phyloP scores from a whole-genome alignment of 176 grass and related monocot genomes.

The sorghum (Sorghum bicolor) region Sorghum_bicolor_NCBIv3 NC_012872.2:59604001-59604500 shows the following conservation, averaged over 20 bases:
- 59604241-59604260: constrained; percentile 62
- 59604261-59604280: constrained; percentile 56
- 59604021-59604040: background rate
- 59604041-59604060: background rate
- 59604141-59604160: too few relatives aligned
- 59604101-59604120: too few relatives aligned
- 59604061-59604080: background rate
- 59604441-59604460: too few relatives aligned
- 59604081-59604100: background rate
- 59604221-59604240: constrained; percentile 54
- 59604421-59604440: too few relatives aligned
- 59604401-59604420: background rate
- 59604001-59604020: background rate
- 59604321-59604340: constrained; percentile 76
- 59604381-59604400: background rate
- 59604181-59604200: background rate
- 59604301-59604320: constrained; percentile 72
- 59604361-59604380: background rate
- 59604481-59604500: too few relatives aligned
- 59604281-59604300: constrained; percentile 61
- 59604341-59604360: constrained; percentile 43
- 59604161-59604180: background rate
- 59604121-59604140: background rate
- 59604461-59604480: too few relatives aligned
- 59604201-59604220: constrained; percentile 48